Evolutionary conservation across 805 yeast genomes (phyloP).

Genomic region (Candida saitoana): DNA sequence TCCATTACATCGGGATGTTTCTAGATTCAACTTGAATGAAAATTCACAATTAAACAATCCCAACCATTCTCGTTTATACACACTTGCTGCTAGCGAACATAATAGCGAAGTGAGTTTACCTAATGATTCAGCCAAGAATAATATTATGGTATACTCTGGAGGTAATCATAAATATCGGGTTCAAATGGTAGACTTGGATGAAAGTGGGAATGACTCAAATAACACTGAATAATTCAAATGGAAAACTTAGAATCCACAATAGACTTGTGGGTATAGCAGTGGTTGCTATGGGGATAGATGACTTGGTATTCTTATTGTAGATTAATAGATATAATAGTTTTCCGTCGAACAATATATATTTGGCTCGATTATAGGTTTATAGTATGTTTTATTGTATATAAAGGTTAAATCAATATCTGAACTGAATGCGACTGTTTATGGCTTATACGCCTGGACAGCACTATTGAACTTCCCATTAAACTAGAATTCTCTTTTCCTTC

Average conservation of each 20-base stretch:
- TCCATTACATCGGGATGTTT: conserved; percentile 7
- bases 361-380: neutral
- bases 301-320: too few relatives aligned
- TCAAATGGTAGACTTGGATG: conserved; percentile 7
- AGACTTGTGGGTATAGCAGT: too few relatives aligned
- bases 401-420: too few relatives aligned
- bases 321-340: too few relatives aligned
- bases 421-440: too few relatives aligned
- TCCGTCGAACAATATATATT: neutral
- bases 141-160: conserved; percentile 16
- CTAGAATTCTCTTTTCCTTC: too few relatives aligned
- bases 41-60: conserved; percentile 6
- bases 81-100: neutral
- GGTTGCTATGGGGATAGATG: too few relatives aligned
- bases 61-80: conserved; percentile 4
- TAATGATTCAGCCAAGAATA: conserved; percentile 4
- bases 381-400: too few relatives aligned
- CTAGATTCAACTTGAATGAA: conserved; percentile 15
- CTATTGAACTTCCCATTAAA: too few relatives aligned
- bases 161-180: conserved; percentile 20
- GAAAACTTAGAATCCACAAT: too few relatives aligned
- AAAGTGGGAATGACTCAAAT: neutral
- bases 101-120: neutral
- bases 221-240: neutral
- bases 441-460: too few relatives aligned